Evolutionary conservation across 2,329 filamentous ascomycete genomes (phyloP), one percentile per base, ranked within the genome.

Genomic region (Talaromyces pinophilus): DNA sequence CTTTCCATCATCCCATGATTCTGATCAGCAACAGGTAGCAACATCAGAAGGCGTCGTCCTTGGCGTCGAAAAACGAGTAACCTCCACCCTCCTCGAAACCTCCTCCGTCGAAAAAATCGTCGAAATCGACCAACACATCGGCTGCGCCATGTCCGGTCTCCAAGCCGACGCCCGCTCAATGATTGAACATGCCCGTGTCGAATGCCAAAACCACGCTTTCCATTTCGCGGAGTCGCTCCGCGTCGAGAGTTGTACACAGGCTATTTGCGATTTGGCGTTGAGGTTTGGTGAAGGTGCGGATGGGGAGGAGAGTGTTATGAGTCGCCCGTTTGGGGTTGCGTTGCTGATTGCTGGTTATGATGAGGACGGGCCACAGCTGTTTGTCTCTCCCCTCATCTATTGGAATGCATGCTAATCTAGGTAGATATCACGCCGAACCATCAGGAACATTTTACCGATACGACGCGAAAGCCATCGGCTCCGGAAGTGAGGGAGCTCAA

Each of bases 51-150:
- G 95, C 76, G 93, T 98, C 69, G 91, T 99, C 77, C 90, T 99
- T 62, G 95, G 95, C 73, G 95, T 99, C 70, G 95, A 99, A 85
- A 99, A 99, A 88, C 93, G 95, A 76, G 95, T 99, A 74, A 99
- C 95, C 68, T 97, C 92, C 67, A 96, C 94, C 69, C 90, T 99
- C 69, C 92, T 99, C 76, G 95, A 98, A 82, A 96, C 95, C 38
- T 96, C 92, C 57, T 97, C 93, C 48, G 95, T 99, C 75, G 95
- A 99, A 83, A 99, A 99, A 88, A 98, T 99, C 75, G 94, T 99
- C 80, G 95, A 99, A 81, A 98, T 99, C 80, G 95, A 99, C 84
- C 89, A 92, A 78, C 95, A 99, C 84, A 97, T 99, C 74, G 95
- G 95, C 76, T 98, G 95, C 83, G 95, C 95, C 82, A 99, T 99